Base-by-base conservation (phyloP, 2,329 filamentous ascomycete genomes). In the Fusarium citri region DNA sequence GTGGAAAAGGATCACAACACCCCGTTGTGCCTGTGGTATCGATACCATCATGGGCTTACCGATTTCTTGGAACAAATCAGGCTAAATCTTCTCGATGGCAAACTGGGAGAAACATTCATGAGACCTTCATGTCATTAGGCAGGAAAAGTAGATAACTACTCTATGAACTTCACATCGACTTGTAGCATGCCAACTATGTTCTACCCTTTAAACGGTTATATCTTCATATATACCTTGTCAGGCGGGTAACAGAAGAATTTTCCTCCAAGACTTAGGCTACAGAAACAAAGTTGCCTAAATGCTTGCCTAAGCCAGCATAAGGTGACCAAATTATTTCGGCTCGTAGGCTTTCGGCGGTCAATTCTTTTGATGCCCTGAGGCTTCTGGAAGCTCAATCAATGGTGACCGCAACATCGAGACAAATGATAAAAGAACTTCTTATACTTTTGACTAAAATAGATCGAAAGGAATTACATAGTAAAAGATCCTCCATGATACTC, bases 391-490 rank as follows among this genome's bases (percentile, higher is more conserved):
- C 45, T 47, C 23, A 30, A 20, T 31, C n/a, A 8, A 48, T 18
- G 14, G 8, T 48, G 18, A 26, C 3, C 26, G n/a, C 15, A 23
- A 18, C 8, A 12, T 22, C 6, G 12, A 6, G 15, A 23, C 46
- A 51, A 22, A 11, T 8, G 9, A 18, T 61, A 16, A 62, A 43
- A n/a, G 34, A 49, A 62, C 20, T 28, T 66, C 2, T 43, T 28
- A 37, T 55, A 40, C 63, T 66, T 57, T 71, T 71, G 12, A 56
- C 54, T 62, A 37, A 16, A 64, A 59, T 16, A n/a, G 46, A 71
- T 47, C 61, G 45, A 61, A 68, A n/a, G 8, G 45, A 54, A 64
- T 25, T 66, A 66, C 63, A 68, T 72, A 47, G 56, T 16, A 61
- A 68, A 43, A 43, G 22, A 25, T 50, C 49, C 42, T 22, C 8